Evolutionary conservation across 345 rosid species (phyloP).

Genomic region (Rhizophora mangle): DNA sequence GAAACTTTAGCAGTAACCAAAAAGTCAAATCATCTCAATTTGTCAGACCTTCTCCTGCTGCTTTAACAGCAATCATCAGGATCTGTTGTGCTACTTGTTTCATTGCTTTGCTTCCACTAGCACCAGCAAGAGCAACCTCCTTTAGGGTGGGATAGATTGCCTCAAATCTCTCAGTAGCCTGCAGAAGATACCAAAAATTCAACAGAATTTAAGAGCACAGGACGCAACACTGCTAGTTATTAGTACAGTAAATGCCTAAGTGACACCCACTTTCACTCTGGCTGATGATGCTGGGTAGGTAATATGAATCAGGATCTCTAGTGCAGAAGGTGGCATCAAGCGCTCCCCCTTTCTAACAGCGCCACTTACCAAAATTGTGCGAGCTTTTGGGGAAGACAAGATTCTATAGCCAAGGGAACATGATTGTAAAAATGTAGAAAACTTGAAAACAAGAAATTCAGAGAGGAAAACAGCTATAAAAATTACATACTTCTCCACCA

Average conservation of each 20-base stretch:
- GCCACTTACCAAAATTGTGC: slow-evolving; percentile 56
- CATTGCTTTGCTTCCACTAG: slow-evolving; percentile 71
- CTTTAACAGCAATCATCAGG: slow-evolving; percentile 46
- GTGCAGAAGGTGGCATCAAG: slow-evolving; percentile 59
- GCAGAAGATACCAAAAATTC: slow-evolving; percentile 17
- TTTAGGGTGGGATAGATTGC: slow-evolving; percentile 55
- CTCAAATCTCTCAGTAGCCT: slow-evolving; percentile 85
- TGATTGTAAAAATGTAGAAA: background rate
- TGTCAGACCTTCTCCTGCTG: slow-evolving; percentile 60
- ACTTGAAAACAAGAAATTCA: background rate
- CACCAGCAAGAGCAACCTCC: slow-evolving; percentile 72
- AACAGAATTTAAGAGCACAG: slow-evolving; percentile 14
- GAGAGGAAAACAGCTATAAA: background rate
- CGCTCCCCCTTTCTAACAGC: slow-evolving; percentile 75
- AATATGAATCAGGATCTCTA: slow-evolving; percentile 54
- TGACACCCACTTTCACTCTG: slow-evolving; percentile 52
- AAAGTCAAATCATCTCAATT: background rate
- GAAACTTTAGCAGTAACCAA: background rate
- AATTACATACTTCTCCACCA: slow-evolving; percentile 53
- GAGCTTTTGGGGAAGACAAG: slow-evolving; percentile 56
- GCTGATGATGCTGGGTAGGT: slow-evolving; percentile 65
- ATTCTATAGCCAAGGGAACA: slow-evolving; percentile 40
- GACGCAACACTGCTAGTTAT: background rate
- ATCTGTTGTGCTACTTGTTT: slow-evolving; percentile 65
- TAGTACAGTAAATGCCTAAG: slow-evolving; percentile 3